phyloP scores from a whole-genome alignment of 495 filamentous ascomycete genomes.

The Hypoxylon lienhwacheense region DNA sequence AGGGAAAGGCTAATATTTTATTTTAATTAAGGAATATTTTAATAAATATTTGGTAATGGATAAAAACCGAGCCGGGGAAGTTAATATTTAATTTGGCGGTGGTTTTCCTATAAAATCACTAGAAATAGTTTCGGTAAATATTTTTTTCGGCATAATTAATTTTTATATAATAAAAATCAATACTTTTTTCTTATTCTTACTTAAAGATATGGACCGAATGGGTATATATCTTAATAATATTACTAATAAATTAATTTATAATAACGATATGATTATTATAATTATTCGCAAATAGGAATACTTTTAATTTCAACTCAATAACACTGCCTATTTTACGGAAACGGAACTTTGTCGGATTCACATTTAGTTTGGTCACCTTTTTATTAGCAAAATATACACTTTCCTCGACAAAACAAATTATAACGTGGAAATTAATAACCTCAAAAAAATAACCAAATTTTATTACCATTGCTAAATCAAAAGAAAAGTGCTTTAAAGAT shows the following conservation, averaged over 20 bases:
- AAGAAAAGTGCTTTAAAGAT: neutral
- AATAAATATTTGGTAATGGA: neutral
- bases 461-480: neutral
- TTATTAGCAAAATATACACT: neutral
- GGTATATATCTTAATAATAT: constrained; percentile 2
- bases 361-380: neutral
- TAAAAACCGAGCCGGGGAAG: neutral
- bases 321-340: neutral
- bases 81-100: constrained; percentile 1
- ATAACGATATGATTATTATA: neutral
- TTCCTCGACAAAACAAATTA: neutral
- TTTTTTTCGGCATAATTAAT: neutral
- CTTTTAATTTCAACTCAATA: neutral
- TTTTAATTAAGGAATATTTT: neutral
- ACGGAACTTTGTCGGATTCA: neutral
- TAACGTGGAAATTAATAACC: no score
- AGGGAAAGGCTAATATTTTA: neutral
- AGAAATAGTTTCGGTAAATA: neutral
- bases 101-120: neutral
- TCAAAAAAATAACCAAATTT: neutral
- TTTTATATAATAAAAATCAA: constrained; percentile 1
- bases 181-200: neutral
- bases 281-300: neutral
- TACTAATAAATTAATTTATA: neutral
- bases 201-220: constrained; percentile 3